A percentile compares a stretch with the other conserved stretches of the same genome.
These are phyloP conservation scores for Colletotrichum neosansevieriae DNA, from an alignment of 2,329 filamentous ascomycete species.

Conservation along the genomic window DNA sequence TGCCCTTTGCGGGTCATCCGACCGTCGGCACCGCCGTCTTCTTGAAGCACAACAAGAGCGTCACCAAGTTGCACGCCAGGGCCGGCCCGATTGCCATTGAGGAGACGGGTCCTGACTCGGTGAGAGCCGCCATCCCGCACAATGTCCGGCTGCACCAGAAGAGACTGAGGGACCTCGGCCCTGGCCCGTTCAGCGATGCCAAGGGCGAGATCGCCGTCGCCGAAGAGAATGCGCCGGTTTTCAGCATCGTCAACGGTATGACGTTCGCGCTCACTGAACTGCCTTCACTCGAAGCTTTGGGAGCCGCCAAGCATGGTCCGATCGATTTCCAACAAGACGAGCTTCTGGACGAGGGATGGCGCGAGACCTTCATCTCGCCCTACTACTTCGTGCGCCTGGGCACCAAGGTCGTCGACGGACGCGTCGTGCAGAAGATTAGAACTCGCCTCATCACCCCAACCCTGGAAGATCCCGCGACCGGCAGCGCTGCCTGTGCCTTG, in stretches of 20 bases:
- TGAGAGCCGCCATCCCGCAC: constrained; percentile 75
- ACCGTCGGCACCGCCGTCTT: constrained; percentile 68
- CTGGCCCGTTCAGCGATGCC: constrained; percentile 16
- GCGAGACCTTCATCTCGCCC: constrained; percentile 62
- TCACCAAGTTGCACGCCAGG: constrained; percentile 63
- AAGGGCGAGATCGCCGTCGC: constrained; percentile 3
- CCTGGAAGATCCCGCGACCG: constrained; percentile 72
- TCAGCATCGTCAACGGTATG: constrained; percentile 80
- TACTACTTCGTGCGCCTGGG: constrained; percentile 68
- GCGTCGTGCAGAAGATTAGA: constrained; percentile 53
- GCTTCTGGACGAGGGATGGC: constrained; percentile 68
- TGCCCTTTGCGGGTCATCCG: constrained; percentile 74
- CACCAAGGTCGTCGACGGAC: constrained; percentile 8
- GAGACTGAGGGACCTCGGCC: constrained; percentile 23
- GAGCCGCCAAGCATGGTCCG: constrained; percentile 49
- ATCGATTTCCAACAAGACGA: constrained; percentile 49
- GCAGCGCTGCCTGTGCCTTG: constrained; percentile 71
- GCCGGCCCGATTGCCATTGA: constrained; percentile 67
- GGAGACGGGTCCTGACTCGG: constrained; percentile 54
- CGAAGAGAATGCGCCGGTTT: constrained; percentile 59
- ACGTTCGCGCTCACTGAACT: constrained; percentile 76
- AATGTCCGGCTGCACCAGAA: constrained; percentile 48
- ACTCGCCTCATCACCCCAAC: constrained; percentile 69
- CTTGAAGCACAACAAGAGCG: constrained; percentile 52
- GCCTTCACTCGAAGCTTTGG: constrained; percentile 69